Percentiles rank a stretch among this genome's conserved stretches.
These are phyloP conservation scores for Colletotrichum sp. DNA, from an alignment of 2,329 filamentous ascomycete species.

Conservation along the genomic window DNA sequence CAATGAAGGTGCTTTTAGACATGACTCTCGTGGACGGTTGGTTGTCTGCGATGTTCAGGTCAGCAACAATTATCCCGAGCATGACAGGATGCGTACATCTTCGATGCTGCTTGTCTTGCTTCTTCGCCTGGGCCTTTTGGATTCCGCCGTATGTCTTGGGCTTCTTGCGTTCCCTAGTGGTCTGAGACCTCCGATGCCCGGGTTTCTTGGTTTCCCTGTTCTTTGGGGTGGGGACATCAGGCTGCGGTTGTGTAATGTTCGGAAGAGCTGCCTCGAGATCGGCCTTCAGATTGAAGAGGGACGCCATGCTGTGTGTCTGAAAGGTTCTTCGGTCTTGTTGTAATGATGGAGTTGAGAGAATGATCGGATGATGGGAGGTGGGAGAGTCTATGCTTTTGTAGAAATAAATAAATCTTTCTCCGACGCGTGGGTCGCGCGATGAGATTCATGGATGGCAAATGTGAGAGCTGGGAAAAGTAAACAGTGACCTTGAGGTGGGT, in stretches of 20 bases:
- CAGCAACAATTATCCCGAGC: neutral
- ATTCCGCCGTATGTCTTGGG: neutral
- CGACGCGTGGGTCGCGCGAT: neutral
- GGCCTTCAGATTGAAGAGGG: neutral
- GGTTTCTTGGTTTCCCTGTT: neutral
- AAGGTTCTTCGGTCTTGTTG: rapidly evolving
- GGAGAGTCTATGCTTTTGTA: neutral
- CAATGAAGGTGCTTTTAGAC: rapidly evolving
- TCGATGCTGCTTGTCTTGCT: neutral
- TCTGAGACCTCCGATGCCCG: neutral
- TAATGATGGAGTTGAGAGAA: rapidly evolving
- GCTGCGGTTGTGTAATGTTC: rapidly evolving
- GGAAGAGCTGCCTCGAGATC: neutral
- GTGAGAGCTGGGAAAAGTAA: neutral
- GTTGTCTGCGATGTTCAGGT: neutral
- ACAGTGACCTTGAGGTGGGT: neutral
- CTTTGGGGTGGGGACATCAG: neutral
- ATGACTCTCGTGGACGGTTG: neutral
- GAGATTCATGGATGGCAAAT: rapidly evolving
- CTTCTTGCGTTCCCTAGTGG: neutral
- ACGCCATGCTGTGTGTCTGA: neutral
- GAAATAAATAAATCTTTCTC: neutral
- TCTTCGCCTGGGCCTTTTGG: neutral
- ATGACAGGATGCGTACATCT: neutral
- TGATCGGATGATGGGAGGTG: neutral